Evolutionary conservation across 2,329 filamentous ascomycete species (phyloP), one percentile per base, ranked within the genome.

Genomic region (Cladobotryum protrusum): DNA sequence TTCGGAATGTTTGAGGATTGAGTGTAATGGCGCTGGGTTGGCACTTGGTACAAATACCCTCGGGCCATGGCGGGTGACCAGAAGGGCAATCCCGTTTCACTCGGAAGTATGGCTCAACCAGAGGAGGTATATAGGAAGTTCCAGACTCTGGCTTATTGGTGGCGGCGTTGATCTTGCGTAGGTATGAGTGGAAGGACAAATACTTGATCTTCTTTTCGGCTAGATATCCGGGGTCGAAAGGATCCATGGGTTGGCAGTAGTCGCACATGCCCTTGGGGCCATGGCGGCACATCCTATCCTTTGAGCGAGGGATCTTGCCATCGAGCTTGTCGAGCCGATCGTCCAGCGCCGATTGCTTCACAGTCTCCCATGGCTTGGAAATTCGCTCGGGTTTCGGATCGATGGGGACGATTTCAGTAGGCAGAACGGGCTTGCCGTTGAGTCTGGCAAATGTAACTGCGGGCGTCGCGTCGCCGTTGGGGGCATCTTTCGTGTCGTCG

Each of bases 191-290:
- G 71, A 97, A 96, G 0, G 93, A 97, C 24, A 93, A 77, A 68
- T 99, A 95, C 69, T 99, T 99, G 78, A 99, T 96, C 77, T 96
- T 96, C 76, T 92, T 95, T 60, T 99, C 92, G 29, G 82, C 81
- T 15, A 99, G 78, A 61, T 96, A 96, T 49, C 83, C 83, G n/a
- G 86, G 69, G 62, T 95, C 85, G 69, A 95, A 99, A 1, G 93
- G 93, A 63, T 99, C 93, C 45, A 97, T 72, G 0, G 95, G 95
- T 82, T 95, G 95, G 72, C 93, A 99, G 71, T 96, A 95, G 71
- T 99, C 93, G 69, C 93, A 99, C 93, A 99, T 99, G 66, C 93
- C 93, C 71, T 96, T 97, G 46, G 87, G 85, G 1, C 92, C 92
- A 67, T 99, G 93, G 54, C 89, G 85, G 72, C 93, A 99, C 90